These are phyloP conservation scores for Fusarium subglutinans DNA, from an alignment of 2,329 filamentous ascomycete species.

Conservation along the genomic window DNA sequence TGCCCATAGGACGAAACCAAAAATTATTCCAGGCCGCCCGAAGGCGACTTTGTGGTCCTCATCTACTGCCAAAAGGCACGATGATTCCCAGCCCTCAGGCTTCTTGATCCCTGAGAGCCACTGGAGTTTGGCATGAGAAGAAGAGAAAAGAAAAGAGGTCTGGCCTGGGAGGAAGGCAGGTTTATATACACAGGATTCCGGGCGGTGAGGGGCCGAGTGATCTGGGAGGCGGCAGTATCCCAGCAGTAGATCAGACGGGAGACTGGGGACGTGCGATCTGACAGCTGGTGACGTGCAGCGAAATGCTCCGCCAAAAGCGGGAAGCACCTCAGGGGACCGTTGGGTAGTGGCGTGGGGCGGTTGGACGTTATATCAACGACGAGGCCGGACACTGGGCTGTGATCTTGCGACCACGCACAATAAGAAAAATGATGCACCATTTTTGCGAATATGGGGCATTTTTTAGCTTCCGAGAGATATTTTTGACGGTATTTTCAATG, in stretches of 20 bases:
- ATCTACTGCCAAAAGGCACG: background rate
- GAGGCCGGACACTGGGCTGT: conserved; percentile 11
- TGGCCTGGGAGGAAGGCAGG: background rate
- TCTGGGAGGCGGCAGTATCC: conserved; percentile 14
- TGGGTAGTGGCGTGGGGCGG: background rate
- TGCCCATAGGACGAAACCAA: conserved; percentile 2
- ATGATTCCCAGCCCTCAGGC: conserved; percentile 15
- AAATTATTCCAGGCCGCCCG: conserved; percentile 16
- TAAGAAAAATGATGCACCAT: background rate
- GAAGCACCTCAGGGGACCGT: background rate
- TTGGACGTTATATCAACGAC: conserved; percentile 5
- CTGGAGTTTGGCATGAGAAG: conserved; percentile 5
- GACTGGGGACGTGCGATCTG: background rate
- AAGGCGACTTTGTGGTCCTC: background rate
- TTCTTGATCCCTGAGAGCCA: conserved; percentile 18
- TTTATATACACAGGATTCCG: background rate
- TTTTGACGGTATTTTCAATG: background rate
- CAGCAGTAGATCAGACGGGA: background rate
- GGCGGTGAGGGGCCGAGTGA: conserved; percentile 22
- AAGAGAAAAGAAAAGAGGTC: background rate
- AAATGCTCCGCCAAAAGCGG: background rate
- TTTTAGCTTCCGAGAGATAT: conserved; percentile 6
- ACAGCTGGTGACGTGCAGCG: background rate
- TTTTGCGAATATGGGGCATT: background rate
- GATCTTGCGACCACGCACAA: conserved; percentile 4